Evolutionary conservation across 192 early-diverging fungal genomes (phyloP), one percentile per base, ranked within the genome.

Genomic region (Coemansia asiatica): DNA sequence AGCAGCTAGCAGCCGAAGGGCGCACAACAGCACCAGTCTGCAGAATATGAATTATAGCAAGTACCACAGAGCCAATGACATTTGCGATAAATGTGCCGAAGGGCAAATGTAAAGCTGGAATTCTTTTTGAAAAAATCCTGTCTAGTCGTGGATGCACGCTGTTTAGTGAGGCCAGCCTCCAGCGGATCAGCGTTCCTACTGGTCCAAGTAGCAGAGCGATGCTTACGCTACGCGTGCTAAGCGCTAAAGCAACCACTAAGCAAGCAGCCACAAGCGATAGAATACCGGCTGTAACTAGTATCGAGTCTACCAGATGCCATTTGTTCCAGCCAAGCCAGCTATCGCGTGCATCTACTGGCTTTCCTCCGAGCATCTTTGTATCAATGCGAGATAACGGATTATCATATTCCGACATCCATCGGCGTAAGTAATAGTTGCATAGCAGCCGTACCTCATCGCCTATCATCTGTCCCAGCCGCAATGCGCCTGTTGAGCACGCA

Each of bases 11-110:
- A 21, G 2, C 35, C 0, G 79, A 76, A 22, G 79, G 74, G 2
- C 59, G 28, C 63, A 76, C 67, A 63, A 81, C 69, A 2, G 40
- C 78, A 46, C 71, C 74, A 1, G 62, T 72, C 55, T 74, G 72
- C 54, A 81, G 27, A 1, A 76, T 62, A 46, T 79, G 61, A 1
- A 81, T 19, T 18, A 75, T 36, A 18, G 75, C 69, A 1, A 81
- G 64, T 2, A 74, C 51, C 16, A 36, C 33, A 0, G 75, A 76
- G 0, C 83, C 83, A 1, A 58, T 18, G 6, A 73, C 49, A 36
- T 84, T 84, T 10, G 76, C 78, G 10, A 66, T 23, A 38, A 84
- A 64, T 15, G 83, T 84, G 29, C 83, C 83, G 12, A 74, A 26
- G 13, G 83, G 83, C 28, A 81, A 22, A 7, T 46, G 51, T 6